phyloP scores from a whole-genome alignment of 345 rosid genomes.

The Eucalyptus albens region DNA sequence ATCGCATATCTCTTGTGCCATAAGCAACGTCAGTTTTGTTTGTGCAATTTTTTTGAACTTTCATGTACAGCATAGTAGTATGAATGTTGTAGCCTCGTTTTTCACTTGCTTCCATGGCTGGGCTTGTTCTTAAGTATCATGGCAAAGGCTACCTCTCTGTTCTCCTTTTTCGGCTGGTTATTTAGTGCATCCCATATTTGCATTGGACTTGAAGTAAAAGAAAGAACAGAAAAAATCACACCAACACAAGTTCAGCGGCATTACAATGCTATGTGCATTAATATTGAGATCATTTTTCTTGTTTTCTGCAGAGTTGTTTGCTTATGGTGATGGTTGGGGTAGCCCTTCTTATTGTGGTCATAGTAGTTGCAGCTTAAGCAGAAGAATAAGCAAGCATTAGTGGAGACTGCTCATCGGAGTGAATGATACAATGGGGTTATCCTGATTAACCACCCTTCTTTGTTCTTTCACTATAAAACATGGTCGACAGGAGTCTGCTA shows the following conservation, averaged over 20 bases:
- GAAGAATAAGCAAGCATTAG: neutral
- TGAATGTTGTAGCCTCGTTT: neutral
- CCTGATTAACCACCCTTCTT: neutral
- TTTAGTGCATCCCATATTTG: neutral
- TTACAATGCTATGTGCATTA: neutral
- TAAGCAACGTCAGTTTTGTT: neutral
- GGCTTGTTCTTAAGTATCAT: neutral
- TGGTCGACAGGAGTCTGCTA: neutral
- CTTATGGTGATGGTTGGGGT: slow-evolving; percentile 83
- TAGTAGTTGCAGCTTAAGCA: slow-evolving; percentile 58
- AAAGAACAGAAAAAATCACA: neutral
- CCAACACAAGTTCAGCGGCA: neutral
- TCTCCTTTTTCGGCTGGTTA: neutral
- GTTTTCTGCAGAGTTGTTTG: slow-evolving; percentile 54
- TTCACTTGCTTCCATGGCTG: neutral
- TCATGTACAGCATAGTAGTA: neutral
- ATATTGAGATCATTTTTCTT: neutral
- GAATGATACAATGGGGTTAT: neutral
- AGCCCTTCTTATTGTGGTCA: slow-evolving; percentile 61
- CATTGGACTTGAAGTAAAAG: neutral
- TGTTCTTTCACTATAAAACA: neutral
- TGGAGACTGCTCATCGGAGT: neutral
- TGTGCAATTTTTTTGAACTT: neutral
- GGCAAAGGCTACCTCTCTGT: neutral
- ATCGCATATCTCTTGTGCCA: neutral